A percentile compares a stretch with the other conserved stretches of the same genome.
Evolutionary conservation across 1,139 yeast genomes (phyloP).

Genomic region (Suhomyces bolitotheri): DNA sequence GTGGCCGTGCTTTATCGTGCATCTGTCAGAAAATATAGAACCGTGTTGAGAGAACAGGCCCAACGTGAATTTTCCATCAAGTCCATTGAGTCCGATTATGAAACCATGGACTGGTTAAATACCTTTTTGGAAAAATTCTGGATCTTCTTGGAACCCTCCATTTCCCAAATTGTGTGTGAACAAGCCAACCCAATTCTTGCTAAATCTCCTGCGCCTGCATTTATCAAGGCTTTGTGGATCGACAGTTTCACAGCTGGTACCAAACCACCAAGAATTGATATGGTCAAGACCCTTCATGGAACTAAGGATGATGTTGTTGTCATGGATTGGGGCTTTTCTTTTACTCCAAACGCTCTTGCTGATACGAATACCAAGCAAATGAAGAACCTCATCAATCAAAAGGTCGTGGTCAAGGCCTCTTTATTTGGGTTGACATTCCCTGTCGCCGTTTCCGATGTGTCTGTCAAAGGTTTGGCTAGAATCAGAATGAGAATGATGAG

Average conservation of each 20-base stretch:
- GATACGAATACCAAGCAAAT: slow-evolving; percentile 84
- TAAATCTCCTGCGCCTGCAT: slow-evolving; percentile 75
- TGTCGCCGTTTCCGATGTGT: slow-evolving; percentile 58
- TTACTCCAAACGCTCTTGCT: slow-evolving; percentile 84
- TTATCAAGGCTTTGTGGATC: slow-evolving; percentile 78
- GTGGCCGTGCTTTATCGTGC: slow-evolving; percentile 75
- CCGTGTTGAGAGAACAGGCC: slow-evolving; percentile 70
- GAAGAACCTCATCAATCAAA: slow-evolving; percentile 80
- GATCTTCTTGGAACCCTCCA: slow-evolving; percentile 87
- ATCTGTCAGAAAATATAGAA: slow-evolving; percentile 77
- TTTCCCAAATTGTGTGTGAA: slow-evolving; percentile 80
- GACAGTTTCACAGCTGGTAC: slow-evolving; percentile 90
- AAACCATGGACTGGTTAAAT: slow-evolving; percentile 94
- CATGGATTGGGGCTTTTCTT: slow-evolving; percentile 92
- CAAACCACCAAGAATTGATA: slow-evolving; percentile 90
- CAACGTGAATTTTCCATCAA: slow-evolving; percentile 83
- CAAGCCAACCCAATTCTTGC: slow-evolving; percentile 84
- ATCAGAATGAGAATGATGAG: slow-evolving; percentile 86
- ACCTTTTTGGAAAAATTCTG: slow-evolving; percentile 86
- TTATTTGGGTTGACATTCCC: slow-evolving; percentile 70
- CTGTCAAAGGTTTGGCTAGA: slow-evolving; percentile 69
- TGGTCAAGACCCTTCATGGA: slow-evolving; percentile 82
- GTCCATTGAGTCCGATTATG: slow-evolving; percentile 82
- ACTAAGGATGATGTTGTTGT: slow-evolving; percentile 90
- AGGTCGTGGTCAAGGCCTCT: slow-evolving; percentile 64